phyloP scores from a whole-genome alignment of 2,329 filamentous ascomycete genomes.

The Diaporthe humulicola region DNA sequence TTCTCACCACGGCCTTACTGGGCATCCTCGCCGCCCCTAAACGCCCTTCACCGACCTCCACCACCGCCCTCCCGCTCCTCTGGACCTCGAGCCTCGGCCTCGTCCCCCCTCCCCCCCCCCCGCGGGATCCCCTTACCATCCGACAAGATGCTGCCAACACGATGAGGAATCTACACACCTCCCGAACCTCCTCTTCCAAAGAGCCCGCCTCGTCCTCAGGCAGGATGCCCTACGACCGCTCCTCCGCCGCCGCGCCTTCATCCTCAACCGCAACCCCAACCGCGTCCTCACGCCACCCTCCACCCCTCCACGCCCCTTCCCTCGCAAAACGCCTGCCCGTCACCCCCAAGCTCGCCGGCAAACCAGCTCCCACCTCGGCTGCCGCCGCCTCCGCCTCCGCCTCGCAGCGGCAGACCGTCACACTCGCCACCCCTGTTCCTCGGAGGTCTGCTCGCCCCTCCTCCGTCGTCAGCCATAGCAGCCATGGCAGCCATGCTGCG shows the following conservation, averaged over 20 bases:
- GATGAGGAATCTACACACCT: slow-evolving; percentile 43
- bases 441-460: slow-evolving; percentile 50
- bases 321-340: slow-evolving; percentile 70
- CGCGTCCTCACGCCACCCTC: slow-evolving; percentile 58
- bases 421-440: slow-evolving; percentile 58
- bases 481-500: slow-evolving; percentile 30
- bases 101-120: background rate
- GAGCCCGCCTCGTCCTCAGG: slow-evolving; percentile 33
- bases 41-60: slow-evolving; percentile 15
- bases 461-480: slow-evolving; percentile 37
- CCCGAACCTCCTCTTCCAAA: slow-evolving; percentile 39
- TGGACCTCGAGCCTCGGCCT: background rate
- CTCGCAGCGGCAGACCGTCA: slow-evolving; percentile 47
- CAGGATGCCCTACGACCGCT: slow-evolving; percentile 39
- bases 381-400: slow-evolving; percentile 54
- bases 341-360: slow-evolving; percentile 64
- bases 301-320: slow-evolving; percentile 71
- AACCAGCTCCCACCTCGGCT: slow-evolving; percentile 8
- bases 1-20: background rate
- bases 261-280: slow-evolving; percentile 61
- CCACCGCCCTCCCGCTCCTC: background rate
- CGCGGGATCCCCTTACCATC: slow-evolving; percentile 7
- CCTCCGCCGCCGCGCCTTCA: slow-evolving; percentile 59
- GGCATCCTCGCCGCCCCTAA: slow-evolving; percentile 1
- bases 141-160: slow-evolving; percentile 45